Conservation (phyloP, 1,284 basidiomycete genomes). For the Cryptococcus wingfieldii region DNA sequence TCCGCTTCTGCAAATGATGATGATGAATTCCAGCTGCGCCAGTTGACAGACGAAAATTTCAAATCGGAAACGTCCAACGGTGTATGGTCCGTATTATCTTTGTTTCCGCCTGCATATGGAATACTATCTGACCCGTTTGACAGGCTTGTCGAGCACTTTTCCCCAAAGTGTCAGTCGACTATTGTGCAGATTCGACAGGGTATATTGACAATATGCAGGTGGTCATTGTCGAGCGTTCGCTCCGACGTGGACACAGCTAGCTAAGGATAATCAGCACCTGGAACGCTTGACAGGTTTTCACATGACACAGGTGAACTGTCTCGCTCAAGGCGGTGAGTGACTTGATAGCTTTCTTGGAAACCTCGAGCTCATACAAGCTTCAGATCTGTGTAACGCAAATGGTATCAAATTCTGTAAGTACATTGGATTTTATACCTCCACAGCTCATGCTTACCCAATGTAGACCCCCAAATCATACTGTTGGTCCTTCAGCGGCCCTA, state of each 20-base stretch:
- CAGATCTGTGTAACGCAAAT: slow-evolving; percentile 74
- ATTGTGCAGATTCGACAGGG: neutral
- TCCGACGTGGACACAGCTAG: slow-evolving; percentile 76
- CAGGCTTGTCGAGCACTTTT: slow-evolving; percentile 50
- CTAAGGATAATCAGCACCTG: slow-evolving; percentile 56
- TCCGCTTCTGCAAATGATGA: slow-evolving; percentile 3
- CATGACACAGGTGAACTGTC: slow-evolving; percentile 81
- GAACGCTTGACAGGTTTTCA: slow-evolving; percentile 59
- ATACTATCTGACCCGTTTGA: neutral
- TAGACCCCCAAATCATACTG: slow-evolving; percentile 70
- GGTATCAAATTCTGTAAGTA: slow-evolving; percentile 59
- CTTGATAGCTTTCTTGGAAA: neutral
- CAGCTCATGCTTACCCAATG: neutral
- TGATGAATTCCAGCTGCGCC: slow-evolving; percentile 37
- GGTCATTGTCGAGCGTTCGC: slow-evolving; percentile 50
- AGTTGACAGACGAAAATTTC: slow-evolving; percentile 65
- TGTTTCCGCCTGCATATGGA: neutral
- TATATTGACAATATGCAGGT: slow-evolving; percentile 25
- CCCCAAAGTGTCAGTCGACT: slow-evolving; percentile 42
- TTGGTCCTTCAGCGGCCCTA: slow-evolving; percentile 47
- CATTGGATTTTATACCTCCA: neutral
- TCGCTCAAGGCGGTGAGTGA: slow-evolving; percentile 69
- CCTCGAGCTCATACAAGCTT: neutral
- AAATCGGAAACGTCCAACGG: slow-evolving; percentile 57
- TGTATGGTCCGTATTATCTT: slow-evolving; percentile 57